phyloP scores from a whole-genome alignment of 345 rosid genomes.

The Euphorbia peplus region DNA sequence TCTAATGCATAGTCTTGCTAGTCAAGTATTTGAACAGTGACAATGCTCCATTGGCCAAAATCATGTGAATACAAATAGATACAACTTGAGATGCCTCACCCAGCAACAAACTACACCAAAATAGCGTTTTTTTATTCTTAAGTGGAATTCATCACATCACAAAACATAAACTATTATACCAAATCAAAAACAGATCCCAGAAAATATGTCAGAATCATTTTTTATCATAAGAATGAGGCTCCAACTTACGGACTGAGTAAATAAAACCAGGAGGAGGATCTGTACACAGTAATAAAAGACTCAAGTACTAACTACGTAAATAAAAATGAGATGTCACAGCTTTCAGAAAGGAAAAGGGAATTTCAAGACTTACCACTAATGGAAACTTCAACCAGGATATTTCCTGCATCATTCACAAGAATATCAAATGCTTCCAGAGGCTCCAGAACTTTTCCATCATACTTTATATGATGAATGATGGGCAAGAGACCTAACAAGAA shows the following conservation, averaged over 20 bases:
- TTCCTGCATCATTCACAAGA: slow-evolving; percentile 38
- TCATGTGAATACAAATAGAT: neutral
- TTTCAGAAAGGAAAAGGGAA: neutral
- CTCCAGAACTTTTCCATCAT: slow-evolving; percentile 51
- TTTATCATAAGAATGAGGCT: neutral
- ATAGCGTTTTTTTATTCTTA: neutral
- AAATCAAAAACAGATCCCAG: neutral
- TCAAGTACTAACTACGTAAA: neutral
- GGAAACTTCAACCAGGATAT: slow-evolving; percentile 55
- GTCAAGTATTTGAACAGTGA: neutral
- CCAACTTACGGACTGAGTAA: neutral
- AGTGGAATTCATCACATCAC: neutral
- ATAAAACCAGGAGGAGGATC: neutral
- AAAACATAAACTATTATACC: neutral
- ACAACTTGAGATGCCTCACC: neutral
- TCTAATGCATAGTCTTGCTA: neutral
- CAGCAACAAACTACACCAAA: neutral
- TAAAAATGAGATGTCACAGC: neutral
- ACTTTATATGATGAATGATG: slow-evolving; percentile 62
- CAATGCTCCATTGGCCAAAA: neutral
- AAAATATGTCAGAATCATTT: neutral
- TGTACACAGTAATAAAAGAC: neutral
- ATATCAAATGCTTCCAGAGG: slow-evolving; percentile 39
- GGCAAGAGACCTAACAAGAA: slow-evolving; percentile 75
- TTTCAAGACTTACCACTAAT: slow-evolving; percentile 39